phyloP scores from a whole-genome alignment of 1,284 basidiomycete species.

The Ceratobasidium sp. region DNA sequence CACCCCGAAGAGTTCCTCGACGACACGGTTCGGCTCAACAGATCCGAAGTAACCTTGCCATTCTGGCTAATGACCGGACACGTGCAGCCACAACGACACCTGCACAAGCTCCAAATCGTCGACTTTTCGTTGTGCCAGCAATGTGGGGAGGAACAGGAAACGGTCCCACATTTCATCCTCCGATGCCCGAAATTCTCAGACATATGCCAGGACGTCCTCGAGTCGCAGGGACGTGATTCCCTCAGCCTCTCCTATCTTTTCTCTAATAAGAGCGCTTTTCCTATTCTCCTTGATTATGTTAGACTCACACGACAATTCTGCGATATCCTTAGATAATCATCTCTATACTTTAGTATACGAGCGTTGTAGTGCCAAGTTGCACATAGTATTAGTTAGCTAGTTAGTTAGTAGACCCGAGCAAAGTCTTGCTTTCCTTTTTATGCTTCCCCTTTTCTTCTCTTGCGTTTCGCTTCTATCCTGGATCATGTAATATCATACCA shows the following conservation, averaged over 20 bases:
- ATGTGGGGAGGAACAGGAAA: not conserved
- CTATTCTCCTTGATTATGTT: not conserved
- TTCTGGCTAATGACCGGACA: conserved; percentile 7
- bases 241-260: not conserved
- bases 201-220: not conserved
- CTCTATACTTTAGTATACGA: too few relatives aligned
- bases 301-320: not conserved
- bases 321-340: not conserved
- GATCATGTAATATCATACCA: not conserved
- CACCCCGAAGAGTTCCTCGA: not conserved
- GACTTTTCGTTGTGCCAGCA: not conserved
- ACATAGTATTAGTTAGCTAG: too few relatives aligned
- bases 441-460: not conserved
- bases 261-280: not conserved
- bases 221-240: not conserved
- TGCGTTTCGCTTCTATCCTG: not conserved
- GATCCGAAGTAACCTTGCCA: not conserved
- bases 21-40: not conserved
- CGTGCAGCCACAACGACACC: not conserved
- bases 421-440: too few relatives aligned
- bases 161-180: not conserved
- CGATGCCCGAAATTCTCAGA: not conserved
- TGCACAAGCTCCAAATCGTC: not conserved
- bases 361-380: too few relatives aligned
- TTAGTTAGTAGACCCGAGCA: too few relatives aligned